These are phyloP conservation scores for Angomonas ambiguus DNA, from an alignment of 208 protist species.

Conservation along the genomic window DNA sequence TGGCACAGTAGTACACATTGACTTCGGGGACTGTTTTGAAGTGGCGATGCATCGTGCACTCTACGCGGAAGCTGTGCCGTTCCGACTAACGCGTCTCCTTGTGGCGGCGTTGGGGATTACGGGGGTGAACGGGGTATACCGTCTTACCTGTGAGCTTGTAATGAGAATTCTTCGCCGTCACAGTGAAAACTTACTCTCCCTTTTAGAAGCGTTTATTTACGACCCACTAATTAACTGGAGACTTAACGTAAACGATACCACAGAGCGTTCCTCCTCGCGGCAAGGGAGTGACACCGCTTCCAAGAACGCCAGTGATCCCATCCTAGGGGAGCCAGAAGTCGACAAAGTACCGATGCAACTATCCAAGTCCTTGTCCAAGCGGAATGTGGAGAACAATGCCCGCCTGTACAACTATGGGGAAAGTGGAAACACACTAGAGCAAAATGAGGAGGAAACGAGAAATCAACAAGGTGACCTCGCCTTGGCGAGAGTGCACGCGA, in stretches of 20 bases:
- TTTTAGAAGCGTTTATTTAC: slow-evolving; percentile 99
- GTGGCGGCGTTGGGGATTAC: slow-evolving; percentile 97
- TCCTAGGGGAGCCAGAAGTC: slow-evolving; percentile 22
- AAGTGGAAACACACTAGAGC: slow-evolving; percentile 9
- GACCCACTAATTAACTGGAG: slow-evolving; percentile 99
- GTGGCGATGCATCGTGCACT: slow-evolving; percentile 98
- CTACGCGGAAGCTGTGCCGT: slow-evolving; percentile 99
- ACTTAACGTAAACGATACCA: slow-evolving; percentile 63
- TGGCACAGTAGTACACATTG: slow-evolving; percentile 99
- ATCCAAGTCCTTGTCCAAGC: slow-evolving; percentile 63
- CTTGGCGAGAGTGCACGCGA: slow-evolving; percentile 77
- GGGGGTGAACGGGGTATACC: slow-evolving; percentile 98
- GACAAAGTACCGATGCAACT: slow-evolving; percentile 48
- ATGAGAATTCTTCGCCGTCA: slow-evolving; percentile 98
- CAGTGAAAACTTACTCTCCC: slow-evolving; percentile 98
- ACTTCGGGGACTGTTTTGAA: slow-evolving; percentile 99
- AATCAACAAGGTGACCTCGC: slow-evolving; percentile 85
- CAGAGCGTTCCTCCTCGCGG: slow-evolving; percentile 19
- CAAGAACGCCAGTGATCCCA: slow-evolving; percentile 12
- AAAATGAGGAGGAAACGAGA: slow-evolving; percentile 62
- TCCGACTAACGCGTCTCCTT: slow-evolving; percentile 99
- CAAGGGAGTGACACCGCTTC: background rate
- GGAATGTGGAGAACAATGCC: slow-evolving; percentile 10
- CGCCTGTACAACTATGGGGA: background rate
- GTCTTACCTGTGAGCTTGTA: slow-evolving; percentile 96